Percentiles rank a stretch among this genome's conserved stretches.
Conservation (phyloP, 331 rosid species). For the Telfairia occidentalis region DNA sequence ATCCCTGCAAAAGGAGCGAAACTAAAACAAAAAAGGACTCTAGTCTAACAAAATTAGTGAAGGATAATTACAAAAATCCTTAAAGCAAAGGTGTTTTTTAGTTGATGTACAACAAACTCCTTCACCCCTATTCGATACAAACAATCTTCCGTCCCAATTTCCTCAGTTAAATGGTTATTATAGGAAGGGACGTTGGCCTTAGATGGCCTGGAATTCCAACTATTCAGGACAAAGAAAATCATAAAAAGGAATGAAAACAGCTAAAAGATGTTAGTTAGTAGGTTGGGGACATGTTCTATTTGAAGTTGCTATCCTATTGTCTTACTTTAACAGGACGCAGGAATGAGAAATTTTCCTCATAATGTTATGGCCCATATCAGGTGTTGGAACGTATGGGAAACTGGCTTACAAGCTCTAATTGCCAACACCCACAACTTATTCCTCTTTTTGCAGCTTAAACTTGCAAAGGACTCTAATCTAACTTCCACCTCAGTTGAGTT, state of each 20-base stretch:
- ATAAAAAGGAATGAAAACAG: neutral
- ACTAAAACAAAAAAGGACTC: too few species aligned
- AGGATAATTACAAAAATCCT: too few species aligned
- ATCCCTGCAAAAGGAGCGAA: too few species aligned
- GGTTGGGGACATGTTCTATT: neutral
- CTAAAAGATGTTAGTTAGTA: neutral
- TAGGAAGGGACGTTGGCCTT: neutral
- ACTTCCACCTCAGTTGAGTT: too few species aligned
- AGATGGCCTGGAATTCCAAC: neutral
- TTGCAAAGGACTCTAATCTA: too few species aligned
- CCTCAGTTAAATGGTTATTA: neutral
- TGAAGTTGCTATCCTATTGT: neutral
- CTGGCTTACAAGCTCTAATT: neutral
- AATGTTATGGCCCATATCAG: neutral
- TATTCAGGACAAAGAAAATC: neutral
- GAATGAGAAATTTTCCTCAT: neutral
- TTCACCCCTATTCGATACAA: neutral
- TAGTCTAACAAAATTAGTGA: too few species aligned
- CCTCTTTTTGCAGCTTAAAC: too few species aligned
- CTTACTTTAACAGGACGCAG: neutral
- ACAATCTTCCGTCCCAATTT: neutral
- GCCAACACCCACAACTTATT: too few species aligned
- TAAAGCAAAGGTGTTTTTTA: too few species aligned
- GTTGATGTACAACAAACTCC: neutral
- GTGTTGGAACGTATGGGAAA: neutral